phyloP scores from a whole-genome alignment of 495 filamentous ascomycete genomes.

The Penicillium alfredii region DNA sequence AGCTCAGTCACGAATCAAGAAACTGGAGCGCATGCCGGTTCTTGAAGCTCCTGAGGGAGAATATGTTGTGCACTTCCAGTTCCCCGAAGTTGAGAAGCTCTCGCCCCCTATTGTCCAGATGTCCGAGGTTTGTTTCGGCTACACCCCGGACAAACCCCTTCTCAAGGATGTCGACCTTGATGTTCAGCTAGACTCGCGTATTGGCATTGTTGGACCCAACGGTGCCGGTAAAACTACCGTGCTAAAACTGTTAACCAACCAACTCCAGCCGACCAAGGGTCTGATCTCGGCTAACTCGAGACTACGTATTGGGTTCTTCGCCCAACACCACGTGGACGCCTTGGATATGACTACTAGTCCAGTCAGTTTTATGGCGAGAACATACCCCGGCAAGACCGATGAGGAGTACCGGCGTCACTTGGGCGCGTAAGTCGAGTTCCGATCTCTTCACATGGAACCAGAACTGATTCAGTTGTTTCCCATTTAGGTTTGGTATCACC shows the following conservation, averaged over 20 bases:
- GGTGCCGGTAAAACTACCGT: slow-evolving; percentile 98
- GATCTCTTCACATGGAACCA: background rate
- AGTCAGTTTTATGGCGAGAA: slow-evolving; percentile 92
- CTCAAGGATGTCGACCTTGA: slow-evolving; percentile 85
- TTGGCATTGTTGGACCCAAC: slow-evolving; percentile 98
- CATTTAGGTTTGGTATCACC: slow-evolving; percentile 81
- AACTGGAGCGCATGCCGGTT: slow-evolving; percentile 92
- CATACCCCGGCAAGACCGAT: slow-evolving; percentile 82
- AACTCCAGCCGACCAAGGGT: slow-evolving; percentile 70
- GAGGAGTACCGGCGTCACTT: slow-evolving; percentile 96
- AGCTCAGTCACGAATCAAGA: slow-evolving; percentile 97
- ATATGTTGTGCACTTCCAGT: slow-evolving; percentile 95
- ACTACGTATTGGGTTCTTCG: slow-evolving; percentile 90
- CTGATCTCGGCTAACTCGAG: slow-evolving; percentile 82
- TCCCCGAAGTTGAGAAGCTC: slow-evolving; percentile 96
- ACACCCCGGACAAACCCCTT: slow-evolving; percentile 71
- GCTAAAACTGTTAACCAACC: slow-evolving; percentile 86
- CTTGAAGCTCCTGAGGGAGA: slow-evolving; percentile 87
- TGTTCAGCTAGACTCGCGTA: slow-evolving; percentile 95
- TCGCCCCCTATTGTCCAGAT: slow-evolving; percentile 98
- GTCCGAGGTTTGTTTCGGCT: slow-evolving; percentile 87
- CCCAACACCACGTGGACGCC: slow-evolving; percentile 97
- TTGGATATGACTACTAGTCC: slow-evolving; percentile 82
- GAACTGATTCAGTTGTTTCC: too few species aligned
- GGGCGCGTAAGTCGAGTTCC: slow-evolving; percentile 54